Conservation (phyloP, 2,329 filamentous ascomycete species). For the Myriangium duriaei region DNA sequence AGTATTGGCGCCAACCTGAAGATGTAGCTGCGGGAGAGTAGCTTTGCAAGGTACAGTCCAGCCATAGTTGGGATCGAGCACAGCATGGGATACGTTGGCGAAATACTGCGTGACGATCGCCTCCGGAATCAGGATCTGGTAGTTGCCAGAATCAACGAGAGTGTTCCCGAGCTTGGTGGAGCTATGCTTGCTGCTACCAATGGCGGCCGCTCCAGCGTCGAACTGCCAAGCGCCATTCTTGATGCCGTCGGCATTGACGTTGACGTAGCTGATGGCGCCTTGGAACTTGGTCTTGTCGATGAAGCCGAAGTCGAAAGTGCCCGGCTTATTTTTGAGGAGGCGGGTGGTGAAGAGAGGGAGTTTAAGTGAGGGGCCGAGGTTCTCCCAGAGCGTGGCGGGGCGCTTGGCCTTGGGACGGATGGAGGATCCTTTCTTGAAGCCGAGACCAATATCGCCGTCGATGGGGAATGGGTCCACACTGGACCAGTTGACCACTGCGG, state of each 20-base stretch:
- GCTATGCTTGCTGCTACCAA: slow-evolving; percentile 32
- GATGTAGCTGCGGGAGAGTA: slow-evolving; percentile 39
- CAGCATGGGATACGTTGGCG: slow-evolving; percentile 33
- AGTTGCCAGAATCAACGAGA: slow-evolving; percentile 61
- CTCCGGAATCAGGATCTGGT: slow-evolving; percentile 48
- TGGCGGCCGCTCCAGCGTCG: slow-evolving; percentile 41
- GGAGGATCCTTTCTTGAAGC: slow-evolving; percentile 47
- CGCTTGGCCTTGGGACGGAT: slow-evolving; percentile 36
- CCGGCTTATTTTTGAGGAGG: slow-evolving; percentile 40
- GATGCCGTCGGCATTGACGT: slow-evolving; percentile 44
- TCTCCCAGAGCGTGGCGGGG: slow-evolving; percentile 50
- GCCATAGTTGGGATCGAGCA: slow-evolving; percentile 40
- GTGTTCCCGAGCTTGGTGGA: slow-evolving; percentile 33
- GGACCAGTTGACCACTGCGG: too few relatives aligned
- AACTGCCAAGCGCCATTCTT: slow-evolving; percentile 57
- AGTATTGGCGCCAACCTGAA: slow-evolving; percentile 39
- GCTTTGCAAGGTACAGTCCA: slow-evolving; percentile 43
- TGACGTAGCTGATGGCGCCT: slow-evolving; percentile 43
- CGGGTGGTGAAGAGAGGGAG: slow-evolving; percentile 45
- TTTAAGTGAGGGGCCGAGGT: slow-evolving; percentile 38
- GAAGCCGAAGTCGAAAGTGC: slow-evolving; percentile 46
- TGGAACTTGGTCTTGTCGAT: slow-evolving; percentile 47
- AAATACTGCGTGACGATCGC: slow-evolving; percentile 48
- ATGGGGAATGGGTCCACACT: slow-evolving; percentile 41
- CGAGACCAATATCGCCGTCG: slow-evolving; percentile 47